Evolutionary conservation across 2,329 filamentous ascomycete species (phyloP), one percentile per base, ranked within the genome.

Genomic region (Talaromyces sp.): DNA sequence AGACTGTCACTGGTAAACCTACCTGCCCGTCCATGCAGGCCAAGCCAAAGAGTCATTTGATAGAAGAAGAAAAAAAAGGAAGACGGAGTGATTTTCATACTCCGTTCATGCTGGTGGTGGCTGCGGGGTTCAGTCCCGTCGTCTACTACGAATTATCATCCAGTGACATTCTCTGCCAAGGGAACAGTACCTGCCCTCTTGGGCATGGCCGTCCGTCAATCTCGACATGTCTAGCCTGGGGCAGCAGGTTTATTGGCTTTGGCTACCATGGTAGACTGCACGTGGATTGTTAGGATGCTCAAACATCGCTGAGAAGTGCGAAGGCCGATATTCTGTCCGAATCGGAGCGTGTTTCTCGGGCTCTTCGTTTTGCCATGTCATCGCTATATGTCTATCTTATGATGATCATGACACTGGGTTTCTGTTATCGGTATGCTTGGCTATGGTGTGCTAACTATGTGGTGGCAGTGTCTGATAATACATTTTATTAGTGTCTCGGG

Each of bases 41-140:
- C 25, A 50, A 22, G 41, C 15, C n/a, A 25, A 27, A 31, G 27
- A 7, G 49, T 52, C 50, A 54, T 35, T 54, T 22, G 50, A 54
- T 35, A 35, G 13, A 31, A 8, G 10, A 2, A 22, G 11, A 31
- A 31, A 35, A 35, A 54, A 35, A 56, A 39, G 6, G 15, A 37
- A 37, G 19, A 56, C 52, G 31, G 52, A 56, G 52, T 37, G 52
- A 56, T 56, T 56, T 56, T 22, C 31, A 25, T 37, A 10, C 49
- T 52, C 49, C 13, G 25, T 52, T 17, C 27, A 27, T 31, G 7
- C 27, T 31, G 5, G 49, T 33, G n/a, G 49, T 33, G 47, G 31
- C 52, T 37, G 52, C 52, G 52, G 52, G 52, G 52, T 56, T 19
- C 50, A 27, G 50, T 54, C 50, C 50, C 27, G 50, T 54, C 27